phyloP scores from a whole-genome alignment of 2,329 filamentous ascomycete species.

The Cladobotryum protrusum region DNA sequence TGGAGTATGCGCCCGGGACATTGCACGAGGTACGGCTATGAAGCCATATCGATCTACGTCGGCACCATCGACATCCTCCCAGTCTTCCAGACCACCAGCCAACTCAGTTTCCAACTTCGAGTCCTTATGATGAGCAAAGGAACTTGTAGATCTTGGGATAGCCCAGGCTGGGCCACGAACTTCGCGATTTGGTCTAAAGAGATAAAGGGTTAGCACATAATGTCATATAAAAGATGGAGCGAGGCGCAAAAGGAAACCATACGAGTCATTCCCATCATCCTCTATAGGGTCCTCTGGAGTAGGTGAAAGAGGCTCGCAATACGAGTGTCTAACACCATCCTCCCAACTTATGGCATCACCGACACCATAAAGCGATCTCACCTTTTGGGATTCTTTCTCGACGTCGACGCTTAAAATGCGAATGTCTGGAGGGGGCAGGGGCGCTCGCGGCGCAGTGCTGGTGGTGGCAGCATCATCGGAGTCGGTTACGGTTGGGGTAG shows the following conservation, averaged over 20 bases:
- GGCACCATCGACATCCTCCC: slow-evolving; percentile 55
- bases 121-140: slow-evolving; percentile 38
- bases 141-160: slow-evolving; percentile 38
- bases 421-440: slow-evolving; percentile 38
- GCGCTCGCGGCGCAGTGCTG: not conserved
- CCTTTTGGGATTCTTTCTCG: slow-evolving; percentile 60
- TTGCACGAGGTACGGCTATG: slow-evolving; percentile 44
- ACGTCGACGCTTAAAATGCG: slow-evolving; percentile 48
- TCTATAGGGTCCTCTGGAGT: slow-evolving; percentile 46
- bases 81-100: slow-evolving; percentile 58
- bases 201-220: slow-evolving; percentile 18
- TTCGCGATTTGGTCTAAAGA: slow-evolving; percentile 20
- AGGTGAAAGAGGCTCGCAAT: slow-evolving; percentile 43
- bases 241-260: slow-evolving; percentile 44
- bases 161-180: slow-evolving; percentile 26
- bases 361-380: slow-evolving; percentile 59
- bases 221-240: slow-evolving; percentile 18
- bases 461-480: not conserved
- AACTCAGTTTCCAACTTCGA: slow-evolving; percentile 39
- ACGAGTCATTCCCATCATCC: slow-evolving; percentile 49
- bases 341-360: slow-evolving; percentile 48
- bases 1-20: slow-evolving; percentile 36
- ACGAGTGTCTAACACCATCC: slow-evolving; percentile 43
- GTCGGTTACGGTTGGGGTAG: slow-evolving; percentile 4
- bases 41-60: slow-evolving; percentile 65